Percentiles rank a stretch among this genome's conserved stretches.
Evolutionary conservation across 73 alveolate genomes (phyloP).

Genomic region (Symbiodinium pilosum): DNA sequence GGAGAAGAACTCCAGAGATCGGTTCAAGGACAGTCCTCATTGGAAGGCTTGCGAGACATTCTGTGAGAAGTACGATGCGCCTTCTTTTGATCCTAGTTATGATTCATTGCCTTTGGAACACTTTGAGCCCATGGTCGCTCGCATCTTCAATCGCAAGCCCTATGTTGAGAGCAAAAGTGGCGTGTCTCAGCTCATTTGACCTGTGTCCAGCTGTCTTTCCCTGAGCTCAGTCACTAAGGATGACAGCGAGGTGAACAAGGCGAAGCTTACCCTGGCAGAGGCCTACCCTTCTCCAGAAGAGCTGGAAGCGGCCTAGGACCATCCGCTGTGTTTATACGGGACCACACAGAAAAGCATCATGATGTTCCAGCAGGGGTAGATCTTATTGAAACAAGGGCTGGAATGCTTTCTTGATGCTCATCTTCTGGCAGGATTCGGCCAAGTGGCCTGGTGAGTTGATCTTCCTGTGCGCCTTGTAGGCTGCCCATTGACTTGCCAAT

Average conservation of each 20-base stretch:
- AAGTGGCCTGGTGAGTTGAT: no score
- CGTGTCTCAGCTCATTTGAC: background rate
- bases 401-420: no score
- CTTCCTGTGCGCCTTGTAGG: no score
- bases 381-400: no score
- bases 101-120: conserved; percentile 79
- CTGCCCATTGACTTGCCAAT: no score
- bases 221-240: background rate
- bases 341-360: background rate
- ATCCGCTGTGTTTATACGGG: no score
- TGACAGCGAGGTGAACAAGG: conserved; percentile 31
- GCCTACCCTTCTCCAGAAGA: conserved; percentile 77
- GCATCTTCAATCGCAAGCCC: conserved; percentile 86
- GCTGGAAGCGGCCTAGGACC: background rate
- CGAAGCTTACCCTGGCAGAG: conserved; percentile 45
- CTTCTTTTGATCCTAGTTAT: conserved; percentile 60
- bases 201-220: no score
- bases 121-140: conserved; percentile 57
- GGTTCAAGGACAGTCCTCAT: conserved; percentile 87
- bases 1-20: conserved; percentile 24
- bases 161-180: conserved; percentile 45
- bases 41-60: conserved; percentile 56
- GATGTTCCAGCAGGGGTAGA: no score
- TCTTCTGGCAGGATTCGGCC: no score
- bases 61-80: conserved; percentile 71